Base-by-base conservation (phyloP, 208 protist genomes). In the Phytomonas serpens region DNA sequence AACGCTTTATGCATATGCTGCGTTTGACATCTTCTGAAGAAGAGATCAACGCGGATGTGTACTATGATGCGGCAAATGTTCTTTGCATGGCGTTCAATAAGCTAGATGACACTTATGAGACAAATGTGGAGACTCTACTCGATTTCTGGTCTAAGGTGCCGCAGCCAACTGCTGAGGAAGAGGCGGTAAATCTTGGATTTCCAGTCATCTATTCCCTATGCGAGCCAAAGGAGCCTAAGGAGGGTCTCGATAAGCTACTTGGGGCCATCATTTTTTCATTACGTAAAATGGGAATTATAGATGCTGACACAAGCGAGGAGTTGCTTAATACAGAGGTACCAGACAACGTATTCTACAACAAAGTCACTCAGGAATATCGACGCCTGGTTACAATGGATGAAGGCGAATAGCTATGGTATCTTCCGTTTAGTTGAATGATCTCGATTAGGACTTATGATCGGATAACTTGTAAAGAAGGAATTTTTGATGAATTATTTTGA, bases 1-100 rank as follows among this genome's bases (percentile, higher is more conserved):
- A 94, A 74, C 91, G 91, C 61, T 94, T 92, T 68, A 91, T 94
- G 80, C 71, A 65, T 38, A 93, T 96, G 83, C 82, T 96, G 77
- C 77, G 81, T 11, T 79, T 91, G 67, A 86, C 82, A 61, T 92
- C 88, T n/a, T 80, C 79, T 30, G 80, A 88, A 65, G 79, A 92
- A 75, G 82, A 83, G 76, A 76, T 74, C 47, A 79, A 72, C 42
- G 83, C 79, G 36, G 86, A 96, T 78, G 79, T 93, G 47, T 94
- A 93, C 78, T 93, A 88, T 67, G 87, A 94, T 73, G 81, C 88
- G 2, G 87, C 84, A 14, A 84, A 82, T 13, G 78, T 96, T 64
- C 78, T 93, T 61, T 83, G 82, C 47, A 83, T 81, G 36, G 84
- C 86, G n/a, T 92, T 93, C 75, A 85, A 84, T 70, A 70, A 78